phyloP scores from a whole-genome alignment of 805 yeast species.

The Pichia gijzeniarum region DNA sequence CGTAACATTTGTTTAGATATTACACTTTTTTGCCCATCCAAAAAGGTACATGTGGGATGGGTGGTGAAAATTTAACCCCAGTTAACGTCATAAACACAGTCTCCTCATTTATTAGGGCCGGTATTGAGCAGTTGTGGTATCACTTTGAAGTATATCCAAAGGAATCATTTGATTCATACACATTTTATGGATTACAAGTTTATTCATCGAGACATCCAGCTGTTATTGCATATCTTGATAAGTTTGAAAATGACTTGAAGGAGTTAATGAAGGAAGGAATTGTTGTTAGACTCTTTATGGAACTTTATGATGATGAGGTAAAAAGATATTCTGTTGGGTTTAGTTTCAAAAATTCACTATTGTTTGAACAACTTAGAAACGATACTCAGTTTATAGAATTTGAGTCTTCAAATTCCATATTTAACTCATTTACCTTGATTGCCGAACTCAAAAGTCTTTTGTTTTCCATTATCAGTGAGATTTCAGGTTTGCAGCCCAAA shows the following conservation, averaged over 20 bases:
- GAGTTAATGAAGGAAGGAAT: slow-evolving; percentile 18
- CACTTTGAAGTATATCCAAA: slow-evolving; percentile 47
- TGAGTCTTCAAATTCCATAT: background rate
- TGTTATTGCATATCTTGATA: slow-evolving; percentile 34
- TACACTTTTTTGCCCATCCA: background rate
- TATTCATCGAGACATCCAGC: slow-evolving; percentile 43
- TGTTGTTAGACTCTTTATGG: slow-evolving; percentile 23
- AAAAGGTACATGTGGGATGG: background rate
- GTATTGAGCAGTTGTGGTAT: slow-evolving; percentile 45
- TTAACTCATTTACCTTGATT: slow-evolving; percentile 9
- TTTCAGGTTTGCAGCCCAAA: slow-evolving; percentile 6
- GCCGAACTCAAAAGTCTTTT: slow-evolving; percentile 25
- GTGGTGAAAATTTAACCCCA: background rate
- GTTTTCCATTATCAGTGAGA: slow-evolving; percentile 21
- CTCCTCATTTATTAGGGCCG: slow-evolving; percentile 3
- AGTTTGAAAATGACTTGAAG: slow-evolving; percentile 20
- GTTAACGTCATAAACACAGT: background rate
- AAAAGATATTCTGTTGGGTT: slow-evolving; percentile 22
- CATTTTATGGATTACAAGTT: slow-evolving; percentile 37
- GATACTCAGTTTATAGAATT: slow-evolving; percentile 1
- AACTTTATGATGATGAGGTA: slow-evolving; percentile 11
- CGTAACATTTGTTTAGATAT: background rate
- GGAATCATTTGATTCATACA: slow-evolving; percentile 39
- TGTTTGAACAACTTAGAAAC: slow-evolving; percentile 18
- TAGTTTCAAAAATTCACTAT: slow-evolving; percentile 25